A percentile compares a stretch with the other conserved stretches of the same genome.
Evolutionary conservation across 2,329 filamentous ascomycete genomes (phyloP).

Genomic region (Dothiorella sarmentorum): DNA sequence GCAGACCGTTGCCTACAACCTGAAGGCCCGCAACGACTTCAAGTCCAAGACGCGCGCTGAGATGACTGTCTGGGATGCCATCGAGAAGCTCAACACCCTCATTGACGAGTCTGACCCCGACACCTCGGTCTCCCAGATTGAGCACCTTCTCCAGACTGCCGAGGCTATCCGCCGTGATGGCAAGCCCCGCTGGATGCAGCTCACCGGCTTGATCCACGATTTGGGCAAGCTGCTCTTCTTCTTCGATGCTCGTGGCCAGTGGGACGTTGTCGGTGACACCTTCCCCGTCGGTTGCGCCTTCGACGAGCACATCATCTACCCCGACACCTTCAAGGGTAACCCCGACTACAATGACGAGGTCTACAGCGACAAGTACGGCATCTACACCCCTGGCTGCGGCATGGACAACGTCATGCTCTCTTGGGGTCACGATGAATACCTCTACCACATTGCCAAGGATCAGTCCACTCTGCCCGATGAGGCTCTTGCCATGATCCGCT

Average conservation of each 20-base stretch:
- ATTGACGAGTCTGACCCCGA: constrained; percentile 91
- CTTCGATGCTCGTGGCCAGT: constrained; percentile 80
- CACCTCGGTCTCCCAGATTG: constrained; percentile 81
- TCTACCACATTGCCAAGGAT: constrained; percentile 82
- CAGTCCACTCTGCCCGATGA: constrained; percentile 76
- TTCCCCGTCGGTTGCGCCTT: constrained; percentile 76
- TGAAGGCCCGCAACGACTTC: constrained; percentile 72
- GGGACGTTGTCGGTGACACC: constrained; percentile 88
- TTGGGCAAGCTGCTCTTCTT: constrained; percentile 78
- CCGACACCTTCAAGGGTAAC: constrained; percentile 72
- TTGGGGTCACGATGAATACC: constrained; percentile 87
- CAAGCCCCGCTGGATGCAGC: constrained; percentile 78
- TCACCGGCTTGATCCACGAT: constrained; percentile 74
- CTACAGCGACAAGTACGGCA: constrained; percentile 73
- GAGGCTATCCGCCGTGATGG: constrained; percentile 85
- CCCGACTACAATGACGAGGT: constrained; percentile 68
- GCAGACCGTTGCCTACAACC: constrained; percentile 81
- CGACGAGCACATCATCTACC: constrained; percentile 75
- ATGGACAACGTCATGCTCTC: constrained; percentile 84
- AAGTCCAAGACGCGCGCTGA: constrained; percentile 63
- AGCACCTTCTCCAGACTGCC: constrained; percentile 83
- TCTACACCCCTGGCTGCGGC: constrained; percentile 76
- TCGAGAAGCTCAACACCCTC: constrained; percentile 86
- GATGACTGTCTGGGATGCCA: constrained; percentile 87
- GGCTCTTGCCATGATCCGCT: constrained; percentile 87